Evolutionary conservation across 2,329 filamentous ascomycete species (phyloP).

Genomic region (Cercospora sesami): DNA sequence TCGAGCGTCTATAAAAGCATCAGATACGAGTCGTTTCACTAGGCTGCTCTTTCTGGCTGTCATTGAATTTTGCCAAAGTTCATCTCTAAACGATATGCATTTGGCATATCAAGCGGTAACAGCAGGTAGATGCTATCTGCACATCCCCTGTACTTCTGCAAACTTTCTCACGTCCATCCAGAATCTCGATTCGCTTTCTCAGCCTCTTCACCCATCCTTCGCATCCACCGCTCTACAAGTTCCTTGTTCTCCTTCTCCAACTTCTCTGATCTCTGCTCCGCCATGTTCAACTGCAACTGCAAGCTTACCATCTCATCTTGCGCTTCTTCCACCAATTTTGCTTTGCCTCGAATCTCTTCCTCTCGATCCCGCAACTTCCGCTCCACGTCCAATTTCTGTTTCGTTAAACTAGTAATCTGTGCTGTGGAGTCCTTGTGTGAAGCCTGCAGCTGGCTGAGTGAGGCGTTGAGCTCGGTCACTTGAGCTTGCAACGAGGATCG

Average conservation of each 20-base stretch:
- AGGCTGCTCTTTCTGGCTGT: background rate
- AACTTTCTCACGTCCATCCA: slow-evolving; percentile 29
- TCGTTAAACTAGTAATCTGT: slow-evolving; percentile 62
- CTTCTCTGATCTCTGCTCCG: slow-evolving; percentile 71
- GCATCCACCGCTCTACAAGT: slow-evolving; percentile 88
- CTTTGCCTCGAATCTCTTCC: slow-evolving; percentile 81
- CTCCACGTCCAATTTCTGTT: slow-evolving; percentile 62
- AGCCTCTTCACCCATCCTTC: slow-evolving; percentile 78
- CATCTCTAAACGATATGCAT: background rate
- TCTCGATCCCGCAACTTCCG: slow-evolving; percentile 75
- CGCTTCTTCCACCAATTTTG: slow-evolving; percentile 78
- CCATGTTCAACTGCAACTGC: slow-evolving; percentile 83
- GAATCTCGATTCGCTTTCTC: slow-evolving; percentile 73
- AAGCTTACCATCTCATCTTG: slow-evolving; percentile 91
- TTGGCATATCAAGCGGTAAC: background rate
- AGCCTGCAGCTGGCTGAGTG: slow-evolving; percentile 63
- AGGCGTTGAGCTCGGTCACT: slow-evolving; percentile 61
- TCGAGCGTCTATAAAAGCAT: slow-evolving; percentile 9
- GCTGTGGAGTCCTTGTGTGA: slow-evolving; percentile 61
- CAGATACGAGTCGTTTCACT: background rate
- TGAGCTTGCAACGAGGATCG: slow-evolving; percentile 67
- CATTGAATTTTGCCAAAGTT: no score
- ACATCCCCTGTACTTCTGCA: background rate
- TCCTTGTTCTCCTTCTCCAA: slow-evolving; percentile 82
- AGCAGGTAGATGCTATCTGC: background rate